Evolutionary conservation across 805 yeast species (phyloP), one percentile per base, ranked within the genome.

Genomic region (Peterozyma xylosa): DNA sequence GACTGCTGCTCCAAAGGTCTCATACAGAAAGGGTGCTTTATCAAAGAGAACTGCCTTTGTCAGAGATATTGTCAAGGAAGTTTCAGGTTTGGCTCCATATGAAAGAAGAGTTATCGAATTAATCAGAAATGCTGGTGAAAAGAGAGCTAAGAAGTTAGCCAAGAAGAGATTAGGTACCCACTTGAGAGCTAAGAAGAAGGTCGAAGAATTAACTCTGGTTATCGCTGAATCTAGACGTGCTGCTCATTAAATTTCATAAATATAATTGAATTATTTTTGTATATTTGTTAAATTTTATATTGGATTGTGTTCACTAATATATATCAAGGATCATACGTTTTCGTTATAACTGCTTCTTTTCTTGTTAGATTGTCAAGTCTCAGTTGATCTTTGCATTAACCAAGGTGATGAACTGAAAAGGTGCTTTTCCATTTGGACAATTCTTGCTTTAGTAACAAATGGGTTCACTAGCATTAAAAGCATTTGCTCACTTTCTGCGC

Each of bases 91-190:
- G 69, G 96, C 99, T 58, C 99, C 99, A 76, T 93, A 93, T 76
- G 99, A 93, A 81, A 90, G 96, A 82, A 90, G 99, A 80, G 83
- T 93, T 71, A 86, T 95, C 67, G 99, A 93, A 80, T 82, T 93
- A 78, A 82, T 93, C 85, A 93, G 99, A 84, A 93, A 95, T 80
- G 90, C 96, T 71, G 96, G 96, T 83, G 99, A 93, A 80, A 93
- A 93, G 95, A 93, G 98, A 82, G 99, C 99, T 62, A 87, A 93
- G 88, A 93, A 93, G 89, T 89, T 93, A 70, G 97, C 98, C 60
- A 93, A 93, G 93, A 93, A 87, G 96, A 91, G 93, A 87, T 87
- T 93, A 70, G 99, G 99, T 78, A 88, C 99, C 65, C 95, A 91
- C 85, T 83, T 82, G 80, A 95, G 99, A 82, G 97, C 98, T 66